Percentiles rank a stretch among this genome's conserved stretches.
These are phyloP conservation scores for Amphicarpaea edgeworthii DNA, from an alignment of 306 rosid genomes.

Conservation along the genomic window DNA sequence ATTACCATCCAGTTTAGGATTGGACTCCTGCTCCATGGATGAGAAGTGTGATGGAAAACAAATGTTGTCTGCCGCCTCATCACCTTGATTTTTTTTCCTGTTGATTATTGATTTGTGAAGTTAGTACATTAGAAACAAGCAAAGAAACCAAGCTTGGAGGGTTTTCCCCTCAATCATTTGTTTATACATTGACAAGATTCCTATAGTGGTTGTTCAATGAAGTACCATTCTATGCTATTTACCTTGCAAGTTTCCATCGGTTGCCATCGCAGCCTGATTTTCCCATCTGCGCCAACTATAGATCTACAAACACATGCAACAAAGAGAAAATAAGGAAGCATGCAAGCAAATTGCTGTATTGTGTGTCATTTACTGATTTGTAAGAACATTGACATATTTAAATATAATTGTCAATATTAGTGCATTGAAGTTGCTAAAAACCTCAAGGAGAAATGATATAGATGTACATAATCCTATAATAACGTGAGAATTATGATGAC, in stretches of 20 bases:
- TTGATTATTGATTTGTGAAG: slow-evolving; percentile 17
- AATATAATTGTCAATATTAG: slow-evolving; percentile 8
- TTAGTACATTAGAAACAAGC: slow-evolving; percentile 20
- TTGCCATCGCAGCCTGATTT: slow-evolving; percentile 60
- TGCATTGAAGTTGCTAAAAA: slow-evolving; percentile 1
- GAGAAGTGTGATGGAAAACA: slow-evolving; percentile 90
- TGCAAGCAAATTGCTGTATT: background rate
- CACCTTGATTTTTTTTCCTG: slow-evolving; percentile 79
- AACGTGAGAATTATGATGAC: slow-evolving; percentile 29
- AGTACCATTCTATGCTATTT: slow-evolving; percentile 35
- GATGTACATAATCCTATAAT: background rate
- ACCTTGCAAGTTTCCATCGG: slow-evolving; percentile 75
- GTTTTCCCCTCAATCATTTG: slow-evolving; percentile 9
- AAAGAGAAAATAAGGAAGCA: slow-evolving; percentile 34
- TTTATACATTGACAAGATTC: slow-evolving; percentile 11
- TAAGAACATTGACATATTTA: background rate
- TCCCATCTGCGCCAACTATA: slow-evolving; percentile 99
- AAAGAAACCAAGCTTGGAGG: slow-evolving; percentile 1
- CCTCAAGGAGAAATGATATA: slow-evolving; percentile 23
- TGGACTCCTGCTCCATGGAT: slow-evolving; percentile 97
- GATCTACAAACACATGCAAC: slow-evolving; percentile 60
- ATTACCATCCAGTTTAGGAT: slow-evolving; percentile 92
- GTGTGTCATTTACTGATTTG: slow-evolving; percentile 5
- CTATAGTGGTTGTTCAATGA: slow-evolving; percentile 30
- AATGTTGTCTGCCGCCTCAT: slow-evolving; percentile 93